Evolutionary conservation across 495 filamentous ascomycete species (phyloP).

Genomic region (Podospora pseudopauciseta): DNA sequence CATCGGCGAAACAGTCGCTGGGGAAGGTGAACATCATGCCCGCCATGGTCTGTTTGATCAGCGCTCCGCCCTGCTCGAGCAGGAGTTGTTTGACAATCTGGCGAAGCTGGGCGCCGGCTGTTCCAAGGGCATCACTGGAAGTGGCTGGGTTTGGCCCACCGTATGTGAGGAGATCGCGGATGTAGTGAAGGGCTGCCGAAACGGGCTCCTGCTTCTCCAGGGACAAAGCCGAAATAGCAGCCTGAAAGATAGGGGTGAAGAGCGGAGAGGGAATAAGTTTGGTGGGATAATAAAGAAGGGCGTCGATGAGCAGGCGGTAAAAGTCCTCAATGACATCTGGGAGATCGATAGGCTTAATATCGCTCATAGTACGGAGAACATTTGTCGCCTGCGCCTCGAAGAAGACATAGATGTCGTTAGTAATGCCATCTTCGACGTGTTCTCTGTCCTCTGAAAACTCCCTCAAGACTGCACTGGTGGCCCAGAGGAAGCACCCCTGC

Average conservation of each 20-base stretch:
- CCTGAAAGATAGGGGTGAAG: conserved; percentile 77
- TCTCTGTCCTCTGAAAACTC: conserved; percentile 91
- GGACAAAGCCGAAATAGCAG: conserved; percentile 76
- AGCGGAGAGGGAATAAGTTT: conserved; percentile 73
- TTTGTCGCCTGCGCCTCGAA: conserved; percentile 86
- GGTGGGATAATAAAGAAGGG: conserved; percentile 85
- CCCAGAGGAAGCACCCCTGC: conserved; percentile 97
- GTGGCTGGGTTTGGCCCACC: conserved; percentile 71
- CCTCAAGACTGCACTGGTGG: conserved; percentile 86
- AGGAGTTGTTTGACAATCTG: conserved; percentile 69
- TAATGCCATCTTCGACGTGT: conserved; percentile 75
- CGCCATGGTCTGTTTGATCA: conserved; percentile 81
- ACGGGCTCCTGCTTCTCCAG: conserved; percentile 88
- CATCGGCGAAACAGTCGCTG: conserved; percentile 88
- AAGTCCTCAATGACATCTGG: conserved; percentile 99
- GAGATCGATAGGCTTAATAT: conserved; percentile 77
- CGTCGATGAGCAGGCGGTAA: conserved; percentile 87
- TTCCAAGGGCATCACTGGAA: conserved; percentile 59
- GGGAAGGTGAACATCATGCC: conserved; percentile 99
- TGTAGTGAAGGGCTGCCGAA: conserved; percentile 85
- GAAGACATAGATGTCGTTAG: conserved; percentile 86
- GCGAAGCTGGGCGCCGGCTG: conserved; percentile 54
- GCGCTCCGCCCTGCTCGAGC: conserved; percentile 64
- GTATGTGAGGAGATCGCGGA: conserved; percentile 89
- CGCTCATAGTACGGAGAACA: conserved; percentile 85